These are phyloP conservation scores for Myrica gale DNA, from an alignment of 306 rosid genomes.

Conservation along the genomic window DNA sequence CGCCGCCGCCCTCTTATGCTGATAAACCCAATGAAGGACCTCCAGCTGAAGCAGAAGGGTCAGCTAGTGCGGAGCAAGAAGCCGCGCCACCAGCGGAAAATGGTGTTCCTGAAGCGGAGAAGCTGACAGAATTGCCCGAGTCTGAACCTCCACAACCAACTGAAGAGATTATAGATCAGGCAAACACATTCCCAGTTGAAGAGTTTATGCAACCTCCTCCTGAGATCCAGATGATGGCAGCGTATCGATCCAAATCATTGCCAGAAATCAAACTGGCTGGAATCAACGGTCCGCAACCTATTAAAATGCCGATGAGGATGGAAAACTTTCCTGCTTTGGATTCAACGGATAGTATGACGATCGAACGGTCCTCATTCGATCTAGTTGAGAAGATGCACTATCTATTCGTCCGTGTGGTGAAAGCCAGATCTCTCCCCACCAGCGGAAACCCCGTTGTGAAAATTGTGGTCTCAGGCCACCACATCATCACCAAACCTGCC, in stretches of 20 bases:
- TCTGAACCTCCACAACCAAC: slow-evolving; percentile 5
- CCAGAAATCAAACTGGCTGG: slow-evolving; percentile 44
- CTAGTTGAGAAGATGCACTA: slow-evolving; percentile 92
- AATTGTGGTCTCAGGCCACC: slow-evolving; percentile 49
- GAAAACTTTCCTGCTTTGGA: slow-evolving; percentile 38
- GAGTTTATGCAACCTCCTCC: slow-evolving; percentile 11
- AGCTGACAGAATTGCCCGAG: neutral
- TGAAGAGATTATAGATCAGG: slow-evolving; percentile 7
- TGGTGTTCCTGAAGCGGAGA: slow-evolving; percentile 11
- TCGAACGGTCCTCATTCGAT: slow-evolving; percentile 71
- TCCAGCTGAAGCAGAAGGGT: neutral
- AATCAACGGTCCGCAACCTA: slow-evolving; percentile 48
- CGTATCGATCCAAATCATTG: slow-evolving; percentile 25
- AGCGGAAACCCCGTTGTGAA: slow-evolving; percentile 50
- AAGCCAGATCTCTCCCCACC: slow-evolving; percentile 62
- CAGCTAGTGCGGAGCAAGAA: neutral
- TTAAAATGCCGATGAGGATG: slow-evolving; percentile 32
- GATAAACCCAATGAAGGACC: slow-evolving; percentile 22
- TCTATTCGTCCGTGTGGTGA: slow-evolving; percentile 69
- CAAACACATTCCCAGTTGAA: slow-evolving; percentile 17
- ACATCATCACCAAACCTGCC: slow-evolving; percentile 54
- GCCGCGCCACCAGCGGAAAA: neutral
- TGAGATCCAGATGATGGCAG: slow-evolving; percentile 24
- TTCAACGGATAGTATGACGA: slow-evolving; percentile 31
- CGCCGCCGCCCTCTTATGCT: slow-evolving; percentile 9